phyloP scores from a whole-genome alignment of 2,329 filamentous ascomycete genomes.

The Lasiodiplodia theobromae region DNA sequence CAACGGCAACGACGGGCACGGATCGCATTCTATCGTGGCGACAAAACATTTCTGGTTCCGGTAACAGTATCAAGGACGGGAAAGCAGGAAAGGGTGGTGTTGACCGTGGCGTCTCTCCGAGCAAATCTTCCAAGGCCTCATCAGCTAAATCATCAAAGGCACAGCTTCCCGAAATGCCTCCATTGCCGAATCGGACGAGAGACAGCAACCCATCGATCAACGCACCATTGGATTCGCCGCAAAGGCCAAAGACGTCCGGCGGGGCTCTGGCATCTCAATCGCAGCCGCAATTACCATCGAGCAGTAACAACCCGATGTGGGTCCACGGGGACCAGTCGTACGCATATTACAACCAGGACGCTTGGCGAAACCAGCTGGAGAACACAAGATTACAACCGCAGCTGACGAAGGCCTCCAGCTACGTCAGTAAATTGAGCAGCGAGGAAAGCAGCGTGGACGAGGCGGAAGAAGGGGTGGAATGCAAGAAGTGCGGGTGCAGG shows the following conservation, averaged over 20 bases:
- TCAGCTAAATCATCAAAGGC: conserved; percentile 35
- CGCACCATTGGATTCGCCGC: not conserved
- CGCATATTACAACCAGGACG: conserved; percentile 59
- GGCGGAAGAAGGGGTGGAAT: conserved; percentile 60
- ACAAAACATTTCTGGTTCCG: conserved; percentile 62
- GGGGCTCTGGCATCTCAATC: conserved; percentile 27
- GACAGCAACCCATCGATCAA: conserved; percentile 30
- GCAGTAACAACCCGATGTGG: conserved; percentile 53
- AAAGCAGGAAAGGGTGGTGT: conserved; percentile 32
- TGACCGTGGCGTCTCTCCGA: conserved; percentile 57
- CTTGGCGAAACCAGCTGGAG: conserved; percentile 36
- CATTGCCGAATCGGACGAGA: conserved; percentile 24
- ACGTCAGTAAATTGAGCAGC: conserved; percentile 65
- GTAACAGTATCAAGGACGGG: conserved; percentile 37
- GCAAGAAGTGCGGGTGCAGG: conserved; percentile 63
- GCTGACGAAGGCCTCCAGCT: conserved; percentile 51
- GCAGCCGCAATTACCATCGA: conserved; percentile 3
- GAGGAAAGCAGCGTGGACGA: conserved; percentile 59
- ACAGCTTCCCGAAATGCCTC: conserved; percentile 33
- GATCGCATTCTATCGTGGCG: conserved; percentile 92
- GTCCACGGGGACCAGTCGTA: conserved; percentile 60
- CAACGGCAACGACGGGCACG: conserved; percentile 50
- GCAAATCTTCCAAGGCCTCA: conserved; percentile 48
- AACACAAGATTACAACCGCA: conserved; percentile 31
- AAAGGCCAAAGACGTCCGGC: conserved; percentile 22